A percentile compares a stretch with the other conserved stretches of the same genome.
These are phyloP conservation scores for Acanthamoeba divionensis DNA, from an alignment of 208 protist species.

Conservation along the genomic window DNA sequence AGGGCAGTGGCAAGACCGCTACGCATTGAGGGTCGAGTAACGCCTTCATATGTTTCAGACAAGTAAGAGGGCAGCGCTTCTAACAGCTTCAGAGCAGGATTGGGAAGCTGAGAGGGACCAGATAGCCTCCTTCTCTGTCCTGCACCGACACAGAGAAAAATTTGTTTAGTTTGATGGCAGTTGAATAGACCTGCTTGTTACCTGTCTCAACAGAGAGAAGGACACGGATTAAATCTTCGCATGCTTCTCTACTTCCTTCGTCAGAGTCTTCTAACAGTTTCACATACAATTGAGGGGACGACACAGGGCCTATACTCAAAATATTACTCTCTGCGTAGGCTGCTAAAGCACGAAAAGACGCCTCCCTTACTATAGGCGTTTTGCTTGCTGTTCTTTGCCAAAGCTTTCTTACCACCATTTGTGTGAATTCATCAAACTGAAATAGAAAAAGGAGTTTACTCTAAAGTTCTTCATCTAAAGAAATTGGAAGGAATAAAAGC, in stretches of 20 bases:
- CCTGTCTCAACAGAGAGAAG: background rate
- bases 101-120: slow-evolving; percentile 20
- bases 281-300: background rate
- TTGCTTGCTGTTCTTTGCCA: background rate
- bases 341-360: background rate
- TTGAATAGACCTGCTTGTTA: too few species aligned
- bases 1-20: slow-evolving; percentile 25
- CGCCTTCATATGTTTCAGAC: slow-evolving; percentile 12
- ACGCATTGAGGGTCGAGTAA: slow-evolving; percentile 4
- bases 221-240: slow-evolving; percentile 15
- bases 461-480: background rate
- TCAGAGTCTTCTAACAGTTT: background rate
- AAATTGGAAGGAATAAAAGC: background rate
- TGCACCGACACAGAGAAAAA: too few species aligned
- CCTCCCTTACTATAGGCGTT: background rate
- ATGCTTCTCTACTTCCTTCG: background rate
- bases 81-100: slow-evolving; percentile 17
- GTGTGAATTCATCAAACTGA: slow-evolving; percentile 43
- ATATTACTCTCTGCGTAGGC: slow-evolving; percentile 1
- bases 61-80: background rate
- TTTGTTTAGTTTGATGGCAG: too few species aligned
- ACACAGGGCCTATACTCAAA: background rate
- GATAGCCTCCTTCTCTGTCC: background rate
- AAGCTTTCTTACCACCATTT: background rate
- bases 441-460: background rate